Evolutionary conservation across 192 early-diverging fungal genomes (phyloP).

Genomic region (Mortierella claussenii): DNA sequence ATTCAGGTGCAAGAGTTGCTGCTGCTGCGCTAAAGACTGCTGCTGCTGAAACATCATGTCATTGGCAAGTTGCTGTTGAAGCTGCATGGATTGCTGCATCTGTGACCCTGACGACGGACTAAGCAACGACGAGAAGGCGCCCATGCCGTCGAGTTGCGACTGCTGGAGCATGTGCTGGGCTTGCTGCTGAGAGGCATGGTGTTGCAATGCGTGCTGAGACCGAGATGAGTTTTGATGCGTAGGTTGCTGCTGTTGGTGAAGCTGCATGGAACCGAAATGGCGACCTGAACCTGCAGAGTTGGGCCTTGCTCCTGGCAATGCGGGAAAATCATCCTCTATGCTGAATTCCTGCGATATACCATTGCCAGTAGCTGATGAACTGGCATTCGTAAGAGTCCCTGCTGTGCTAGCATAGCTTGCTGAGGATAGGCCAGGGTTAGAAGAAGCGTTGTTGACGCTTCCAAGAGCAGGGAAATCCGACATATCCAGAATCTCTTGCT

Average conservation of each 20-base stretch:
- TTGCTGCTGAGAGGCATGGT: conserved; percentile 40
- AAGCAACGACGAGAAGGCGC: conserved; percentile 33
- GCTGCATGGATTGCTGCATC: conserved; percentile 49
- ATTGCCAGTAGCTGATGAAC: conserved; percentile 34
- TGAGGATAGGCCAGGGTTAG: conserved; percentile 47
- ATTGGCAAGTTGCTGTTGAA: conserved; percentile 48
- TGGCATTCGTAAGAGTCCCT: conserved; percentile 32
- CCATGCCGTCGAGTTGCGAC: conserved; percentile 28
- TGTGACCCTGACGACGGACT: conserved; percentile 35
- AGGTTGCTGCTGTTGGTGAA: conserved; percentile 50
- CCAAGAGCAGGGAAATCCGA: conserved; percentile 60
- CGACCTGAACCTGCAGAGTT: conserved; percentile 52
- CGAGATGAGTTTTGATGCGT: conserved; percentile 20
- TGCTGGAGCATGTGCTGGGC: conserved; percentile 32
- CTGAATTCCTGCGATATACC: conserved; percentile 50
- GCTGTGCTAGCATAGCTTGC: conserved; percentile 57
- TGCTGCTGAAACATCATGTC: conserved; percentile 50
- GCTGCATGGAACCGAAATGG: conserved; percentile 40
- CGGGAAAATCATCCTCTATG: conserved; percentile 59
- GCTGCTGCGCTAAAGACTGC: conserved; percentile 32
- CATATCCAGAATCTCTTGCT: conserved; percentile 55
- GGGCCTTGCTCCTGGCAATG: conserved; percentile 54
- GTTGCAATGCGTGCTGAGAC: conserved; percentile 36
- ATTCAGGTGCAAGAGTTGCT: conserved; percentile 42
- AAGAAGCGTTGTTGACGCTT: conserved; percentile 50